Conservation (phyloP, 2,329 filamentous ascomycete genomes). For the Pseudocercospora pini-densiflorae region DNA sequence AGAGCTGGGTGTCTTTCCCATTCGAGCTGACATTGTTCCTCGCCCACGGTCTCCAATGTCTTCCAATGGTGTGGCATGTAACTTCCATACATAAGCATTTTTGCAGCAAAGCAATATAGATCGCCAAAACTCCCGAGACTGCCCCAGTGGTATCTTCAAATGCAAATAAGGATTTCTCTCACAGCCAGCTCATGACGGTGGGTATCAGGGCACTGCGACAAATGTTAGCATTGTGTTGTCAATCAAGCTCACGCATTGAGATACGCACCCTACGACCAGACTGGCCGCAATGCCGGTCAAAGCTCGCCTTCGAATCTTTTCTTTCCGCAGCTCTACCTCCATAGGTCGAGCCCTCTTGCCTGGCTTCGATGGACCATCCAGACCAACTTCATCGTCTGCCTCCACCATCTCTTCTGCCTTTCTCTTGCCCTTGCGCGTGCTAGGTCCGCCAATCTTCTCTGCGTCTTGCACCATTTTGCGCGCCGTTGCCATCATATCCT, state of each 20-base stretch:
- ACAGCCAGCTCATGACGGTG: conserved; percentile 25
- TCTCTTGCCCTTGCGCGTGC: conserved; percentile 63
- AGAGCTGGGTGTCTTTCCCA: neutral
- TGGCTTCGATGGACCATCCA: conserved; percentile 42
- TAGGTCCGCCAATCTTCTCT: conserved; percentile 54
- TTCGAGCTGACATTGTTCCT: neutral
- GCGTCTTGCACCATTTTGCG: conserved; percentile 84
- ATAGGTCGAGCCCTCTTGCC: conserved; percentile 76
- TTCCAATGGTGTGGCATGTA: neutral
- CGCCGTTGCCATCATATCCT: conserved; percentile 83
- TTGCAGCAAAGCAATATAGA: conserved; percentile 1
- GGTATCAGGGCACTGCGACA: conserved; percentile 35
- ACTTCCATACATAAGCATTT: conserved; percentile 3
- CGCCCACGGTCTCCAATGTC: neutral
- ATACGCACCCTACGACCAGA: conserved; percentile 84
- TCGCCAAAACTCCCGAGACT: conserved; percentile 4
- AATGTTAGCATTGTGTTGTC: conserved; percentile 15
- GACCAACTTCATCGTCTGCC: conserved; percentile 55
- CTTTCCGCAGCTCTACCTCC: conserved; percentile 79
- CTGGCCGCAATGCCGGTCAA: conserved; percentile 85
- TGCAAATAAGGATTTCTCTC: conserved; percentile 4
- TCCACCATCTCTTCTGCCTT: conserved; percentile 72
- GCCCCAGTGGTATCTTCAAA: conserved; percentile 4
- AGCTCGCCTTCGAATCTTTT: conserved; percentile 83
- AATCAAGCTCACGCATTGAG: neutral